Percentiles rank a stretch among this genome's conserved stretches.
These are phyloP conservation scores for Avena atlantica DNA, from an alignment of 176 grass and related monocot species.

Conservation along the genomic window DNA sequence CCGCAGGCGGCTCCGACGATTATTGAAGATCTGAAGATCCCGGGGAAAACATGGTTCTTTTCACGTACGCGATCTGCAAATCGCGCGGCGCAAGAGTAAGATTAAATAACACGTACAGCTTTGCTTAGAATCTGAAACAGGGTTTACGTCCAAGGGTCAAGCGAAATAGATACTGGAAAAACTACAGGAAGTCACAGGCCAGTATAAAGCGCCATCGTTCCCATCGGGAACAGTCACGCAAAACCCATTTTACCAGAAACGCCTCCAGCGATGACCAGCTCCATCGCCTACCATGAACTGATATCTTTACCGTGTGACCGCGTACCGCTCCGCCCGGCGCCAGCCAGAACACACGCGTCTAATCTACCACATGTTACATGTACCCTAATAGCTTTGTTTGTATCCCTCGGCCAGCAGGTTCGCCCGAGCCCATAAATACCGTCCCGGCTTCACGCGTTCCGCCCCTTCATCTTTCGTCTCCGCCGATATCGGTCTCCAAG, in stretches of 20 bases:
- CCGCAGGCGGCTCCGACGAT: too few relatives aligned
- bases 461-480: background rate
- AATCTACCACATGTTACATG: too few relatives aligned
- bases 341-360: too few relatives aligned
- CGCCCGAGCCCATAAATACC: constrained; percentile 37
- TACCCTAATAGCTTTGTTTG: background rate
- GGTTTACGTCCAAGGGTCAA: too few relatives aligned
- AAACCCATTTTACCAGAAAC: background rate
- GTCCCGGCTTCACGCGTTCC: constrained; percentile 24
- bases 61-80: too few relatives aligned
- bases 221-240: background rate
- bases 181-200: background rate
- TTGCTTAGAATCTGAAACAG: too few relatives aligned
- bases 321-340: background rate
- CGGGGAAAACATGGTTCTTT: too few relatives aligned
- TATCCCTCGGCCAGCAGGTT: background rate
- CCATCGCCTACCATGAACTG: background rate
- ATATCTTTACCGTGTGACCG: background rate
- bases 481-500: background rate
- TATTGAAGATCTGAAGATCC: too few relatives aligned
- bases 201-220: background rate
- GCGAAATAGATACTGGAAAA: too few relatives aligned
- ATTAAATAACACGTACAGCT: too few relatives aligned
- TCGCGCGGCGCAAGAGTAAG: too few relatives aligned
- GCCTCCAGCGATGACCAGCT: background rate